Conservation (phyloP, 768 basidiomycete genomes). For the Amanita polypyramis region DNA sequence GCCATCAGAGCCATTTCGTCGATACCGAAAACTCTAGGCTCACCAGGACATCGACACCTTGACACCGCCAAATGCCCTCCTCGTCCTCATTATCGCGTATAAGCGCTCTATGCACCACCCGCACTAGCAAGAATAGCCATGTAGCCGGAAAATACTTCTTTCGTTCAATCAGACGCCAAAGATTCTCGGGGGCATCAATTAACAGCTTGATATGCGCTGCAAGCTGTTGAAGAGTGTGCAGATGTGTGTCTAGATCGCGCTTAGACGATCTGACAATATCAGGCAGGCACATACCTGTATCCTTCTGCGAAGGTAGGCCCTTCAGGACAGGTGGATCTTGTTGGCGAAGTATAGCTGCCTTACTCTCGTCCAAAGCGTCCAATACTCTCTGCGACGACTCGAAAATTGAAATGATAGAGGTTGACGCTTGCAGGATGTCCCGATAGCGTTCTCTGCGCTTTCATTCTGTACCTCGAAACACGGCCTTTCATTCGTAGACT, state of each 20-base stretch:
- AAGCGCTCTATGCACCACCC: slow-evolving; percentile 75
- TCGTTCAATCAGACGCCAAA: slow-evolving; percentile 80
- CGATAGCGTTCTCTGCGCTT: slow-evolving; percentile 83
- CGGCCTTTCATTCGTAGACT: slow-evolving; percentile 3
- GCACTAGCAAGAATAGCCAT: slow-evolving; percentile 78
- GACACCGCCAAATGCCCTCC: slow-evolving; percentile 45
- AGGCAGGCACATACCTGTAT: slow-evolving; percentile 32
- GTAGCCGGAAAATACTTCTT: slow-evolving; percentile 75
- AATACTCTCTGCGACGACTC: slow-evolving; percentile 56
- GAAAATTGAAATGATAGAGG: slow-evolving; percentile 73
- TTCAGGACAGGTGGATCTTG: slow-evolving; percentile 33
- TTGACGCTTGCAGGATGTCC: slow-evolving; percentile 76
- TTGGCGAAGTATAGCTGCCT: slow-evolving; percentile 38
- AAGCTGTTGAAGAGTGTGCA: slow-evolving; percentile 60
- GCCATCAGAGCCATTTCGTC: neutral
- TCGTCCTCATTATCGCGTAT: slow-evolving; percentile 54
- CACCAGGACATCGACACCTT: slow-evolving; percentile 57
- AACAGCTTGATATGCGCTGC: slow-evolving; percentile 89
- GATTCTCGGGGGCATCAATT: slow-evolving; percentile 82
- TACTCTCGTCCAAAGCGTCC: slow-evolving; percentile 54
- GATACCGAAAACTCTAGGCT: slow-evolving; percentile 10
- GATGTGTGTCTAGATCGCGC: slow-evolving; percentile 42
- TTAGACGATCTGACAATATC: slow-evolving; percentile 1
- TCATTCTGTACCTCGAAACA: slow-evolving; percentile 27
- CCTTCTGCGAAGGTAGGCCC: slow-evolving; percentile 24